Percentiles rank a stretch among this genome's conserved stretches.
These are phyloP conservation scores for Phytophthora hybrid DNA, from an alignment of 352 stramenopile genomes.

Conservation along the genomic window DNA sequence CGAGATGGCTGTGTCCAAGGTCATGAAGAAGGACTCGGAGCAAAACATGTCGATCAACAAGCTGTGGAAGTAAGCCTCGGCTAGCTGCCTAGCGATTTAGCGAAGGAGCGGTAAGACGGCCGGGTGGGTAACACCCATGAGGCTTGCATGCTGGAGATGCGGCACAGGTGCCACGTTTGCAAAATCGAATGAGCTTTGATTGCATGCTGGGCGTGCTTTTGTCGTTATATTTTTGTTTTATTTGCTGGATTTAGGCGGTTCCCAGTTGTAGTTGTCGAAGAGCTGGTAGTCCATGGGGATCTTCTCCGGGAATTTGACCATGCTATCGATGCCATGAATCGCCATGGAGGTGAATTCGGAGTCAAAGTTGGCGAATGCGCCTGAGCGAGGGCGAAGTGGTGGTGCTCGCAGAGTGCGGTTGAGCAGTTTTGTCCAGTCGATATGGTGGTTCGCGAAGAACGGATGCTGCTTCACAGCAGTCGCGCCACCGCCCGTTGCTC, in stretches of 20 bases:
- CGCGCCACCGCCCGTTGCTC: constrained; percentile 35
- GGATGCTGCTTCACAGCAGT: constrained; percentile 66
- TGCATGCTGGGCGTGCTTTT: constrained; percentile 16
- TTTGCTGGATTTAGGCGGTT: constrained; percentile 47
- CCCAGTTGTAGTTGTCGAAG: constrained; percentile 91
- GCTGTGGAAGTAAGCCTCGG: constrained; percentile 97
- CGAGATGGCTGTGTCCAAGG: constrained; percentile 99
- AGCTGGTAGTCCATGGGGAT: constrained; percentile 85
- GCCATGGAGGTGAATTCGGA: constrained; percentile 88
- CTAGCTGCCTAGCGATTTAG: constrained; percentile 14
- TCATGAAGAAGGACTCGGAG: constrained; percentile 99
- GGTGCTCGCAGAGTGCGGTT: constrained; percentile 50
- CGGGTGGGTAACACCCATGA: background rate
- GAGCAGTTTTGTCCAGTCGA: constrained; percentile 68
- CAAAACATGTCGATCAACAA: constrained; percentile 98
- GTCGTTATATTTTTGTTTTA: constrained; percentile 23
- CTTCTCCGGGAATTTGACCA: constrained; percentile 80
- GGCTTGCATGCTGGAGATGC: background rate
- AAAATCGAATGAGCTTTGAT: constrained; percentile 45
- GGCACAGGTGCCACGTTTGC: constrained; percentile 12
- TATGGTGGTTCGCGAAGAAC: constrained; percentile 72
- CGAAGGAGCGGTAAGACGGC: constrained; percentile 17
- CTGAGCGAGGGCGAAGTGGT: constrained; percentile 71
- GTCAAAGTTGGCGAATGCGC: constrained; percentile 88
- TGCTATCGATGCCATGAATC: constrained; percentile 71